Evolutionary conservation across 2,329 filamentous ascomycete species (phyloP), one percentile per base, ranked within the genome.

Genomic region (Onygena corvina): DNA sequence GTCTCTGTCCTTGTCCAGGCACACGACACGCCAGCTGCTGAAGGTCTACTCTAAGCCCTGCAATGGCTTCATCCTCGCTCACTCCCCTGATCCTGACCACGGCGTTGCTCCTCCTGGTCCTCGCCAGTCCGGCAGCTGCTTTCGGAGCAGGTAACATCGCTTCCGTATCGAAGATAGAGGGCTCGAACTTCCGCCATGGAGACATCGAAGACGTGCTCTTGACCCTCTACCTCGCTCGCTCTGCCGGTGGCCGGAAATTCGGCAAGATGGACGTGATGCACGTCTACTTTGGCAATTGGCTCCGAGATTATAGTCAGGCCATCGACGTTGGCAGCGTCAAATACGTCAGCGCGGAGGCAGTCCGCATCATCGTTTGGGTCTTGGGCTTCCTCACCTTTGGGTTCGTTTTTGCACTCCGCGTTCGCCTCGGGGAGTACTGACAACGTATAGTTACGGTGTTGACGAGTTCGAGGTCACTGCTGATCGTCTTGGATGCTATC

Each of bases 271-370:
- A 82, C 62, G 84, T 94, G 54, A 85, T 89, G 55, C 80, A 88
- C 53, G 85, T 93, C 55, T 95, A 95, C 72, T 95, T 95, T 71
- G 89, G 89, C 56, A 95, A 94, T 72, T 94, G 89, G 89, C 78
- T 94, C 29, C 79, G 80, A 50, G 89, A 95, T 68, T 95, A 95
- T 68, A 92, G 85, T 48, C 89, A 95, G 67, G 89, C 88, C 53
- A 85, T 94, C 59, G 89, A 95, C 65, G 86, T 94, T 46, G 89
- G 87, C 53, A 93, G 87, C 3, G 79, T 94, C 68, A 94, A 94
- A 71, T 79, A 83, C 59, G 88, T 95, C 54, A 90, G 85, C 50
- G 83, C 86, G 47, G 87, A 94, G 67, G 88, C 88, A 51, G 94
- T 95, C 61, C 83, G 89, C 29, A 84, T 95, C 45, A 72, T 94